Conservation (phyloP, 2,329 filamentous ascomycete genomes). For the Pestalotiopsis sp. region DNA sequence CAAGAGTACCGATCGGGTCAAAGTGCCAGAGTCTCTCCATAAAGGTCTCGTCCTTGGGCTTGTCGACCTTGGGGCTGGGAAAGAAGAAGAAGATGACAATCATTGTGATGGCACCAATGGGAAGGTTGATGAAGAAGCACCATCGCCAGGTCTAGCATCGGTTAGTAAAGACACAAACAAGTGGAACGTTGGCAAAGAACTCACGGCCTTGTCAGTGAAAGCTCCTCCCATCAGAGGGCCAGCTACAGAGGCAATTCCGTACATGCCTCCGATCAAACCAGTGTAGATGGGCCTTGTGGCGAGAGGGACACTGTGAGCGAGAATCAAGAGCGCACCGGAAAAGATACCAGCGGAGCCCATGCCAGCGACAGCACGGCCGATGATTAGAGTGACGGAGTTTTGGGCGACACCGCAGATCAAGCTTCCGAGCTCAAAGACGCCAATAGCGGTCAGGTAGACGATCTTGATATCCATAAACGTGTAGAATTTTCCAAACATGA, state of each 20-base stretch:
- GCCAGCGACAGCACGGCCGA: constrained; percentile 32
- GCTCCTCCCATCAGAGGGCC: constrained; percentile 34
- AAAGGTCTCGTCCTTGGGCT: constrained; percentile 18
- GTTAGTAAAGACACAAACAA: not conserved
- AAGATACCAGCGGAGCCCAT: constrained; percentile 43
- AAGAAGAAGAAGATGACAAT: constrained; percentile 28
- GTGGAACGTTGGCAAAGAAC: constrained; percentile 8
- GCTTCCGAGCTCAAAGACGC: constrained; percentile 43
- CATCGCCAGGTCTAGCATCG: constrained; percentile 29
- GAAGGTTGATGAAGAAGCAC: constrained; percentile 37
- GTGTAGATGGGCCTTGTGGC: constrained; percentile 26
- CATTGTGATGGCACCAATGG: constrained; percentile 31
- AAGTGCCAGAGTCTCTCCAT: constrained; percentile 25
- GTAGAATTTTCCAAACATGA: constrained; percentile 41
- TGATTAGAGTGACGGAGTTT: constrained; percentile 31
- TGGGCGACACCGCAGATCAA: constrained; percentile 36
- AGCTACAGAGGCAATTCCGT: constrained; percentile 42
- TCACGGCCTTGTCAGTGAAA: constrained; percentile 35
- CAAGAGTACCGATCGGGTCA: constrained; percentile 29
- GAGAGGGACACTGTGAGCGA: constrained; percentile 33
- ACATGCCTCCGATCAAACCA: constrained; percentile 33
- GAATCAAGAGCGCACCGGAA: constrained; percentile 41
- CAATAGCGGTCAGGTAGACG: constrained; percentile 38
- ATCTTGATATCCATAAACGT: constrained; percentile 42
- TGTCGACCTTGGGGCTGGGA: constrained; percentile 18